phyloP scores from a whole-genome alignment of 2,329 filamentous ascomycete genomes.

The Fusarium proliferatum region DNA sequence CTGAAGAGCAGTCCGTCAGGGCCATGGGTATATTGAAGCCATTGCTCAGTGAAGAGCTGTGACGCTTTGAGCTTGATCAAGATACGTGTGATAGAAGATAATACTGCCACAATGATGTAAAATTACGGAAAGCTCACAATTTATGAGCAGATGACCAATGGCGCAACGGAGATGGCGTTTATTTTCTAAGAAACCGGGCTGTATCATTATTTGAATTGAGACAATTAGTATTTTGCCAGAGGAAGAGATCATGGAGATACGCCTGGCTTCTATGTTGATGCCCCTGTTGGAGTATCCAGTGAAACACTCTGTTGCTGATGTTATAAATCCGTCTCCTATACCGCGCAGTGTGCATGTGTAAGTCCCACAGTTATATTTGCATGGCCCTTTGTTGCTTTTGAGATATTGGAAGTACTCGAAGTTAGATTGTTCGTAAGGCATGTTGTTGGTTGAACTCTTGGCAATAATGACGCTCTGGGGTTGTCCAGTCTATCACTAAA shows the following conservation, averaged over 20 bases:
- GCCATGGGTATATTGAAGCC: slow-evolving; percentile 77
- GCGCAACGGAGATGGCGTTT: slow-evolving; percentile 33
- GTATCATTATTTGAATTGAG: not conserved
- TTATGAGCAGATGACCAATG: slow-evolving; percentile 8
- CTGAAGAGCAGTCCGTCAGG: slow-evolving; percentile 76
- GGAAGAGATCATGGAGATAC: slow-evolving; percentile 26
- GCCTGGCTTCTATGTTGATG: slow-evolving; percentile 40
- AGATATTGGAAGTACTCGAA: not conserved
- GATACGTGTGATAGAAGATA: not conserved
- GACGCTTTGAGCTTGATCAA: not conserved
- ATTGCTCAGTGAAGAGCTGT: slow-evolving; percentile 55
- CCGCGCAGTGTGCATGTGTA: not conserved
- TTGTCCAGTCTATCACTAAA: not conserved
- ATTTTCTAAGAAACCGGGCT: slow-evolving; percentile 14
- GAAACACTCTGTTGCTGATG: slow-evolving; percentile 26
- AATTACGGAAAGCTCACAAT: slow-evolving; percentile 16
- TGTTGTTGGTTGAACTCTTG: not conserved
- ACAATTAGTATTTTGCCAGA: slow-evolving; percentile 5
- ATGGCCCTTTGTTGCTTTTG: not conserved
- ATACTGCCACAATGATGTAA: slow-evolving; percentile 17
- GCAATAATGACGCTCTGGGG: not conserved
- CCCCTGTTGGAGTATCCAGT: slow-evolving; percentile 27
- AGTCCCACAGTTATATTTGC: not conserved
- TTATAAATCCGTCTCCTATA: not conserved
- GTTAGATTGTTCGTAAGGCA: not conserved